Evolutionary conservation across 257 asterid species (phyloP).

Genomic region (Cynanchum wilfordii): DNA sequence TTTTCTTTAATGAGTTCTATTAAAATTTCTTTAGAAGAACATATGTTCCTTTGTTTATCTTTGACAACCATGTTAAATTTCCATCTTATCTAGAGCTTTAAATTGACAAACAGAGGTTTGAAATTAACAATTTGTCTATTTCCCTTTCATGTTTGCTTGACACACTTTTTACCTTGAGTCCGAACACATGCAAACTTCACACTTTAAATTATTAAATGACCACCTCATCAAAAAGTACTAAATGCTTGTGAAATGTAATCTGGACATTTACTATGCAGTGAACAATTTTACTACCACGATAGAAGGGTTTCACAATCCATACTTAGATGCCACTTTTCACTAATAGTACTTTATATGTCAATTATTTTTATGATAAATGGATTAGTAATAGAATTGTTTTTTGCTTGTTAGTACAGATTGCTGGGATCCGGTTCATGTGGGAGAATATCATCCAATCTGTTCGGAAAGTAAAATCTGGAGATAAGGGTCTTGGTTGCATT

Average conservation of each 20-base stretch:
- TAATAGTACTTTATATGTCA: background rate
- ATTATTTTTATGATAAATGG: background rate
- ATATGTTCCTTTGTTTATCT: background rate
- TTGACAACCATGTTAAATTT: background rate
- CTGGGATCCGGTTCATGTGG: conserved; percentile 97
- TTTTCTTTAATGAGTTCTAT: background rate
- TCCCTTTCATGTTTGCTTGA: background rate
- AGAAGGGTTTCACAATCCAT: background rate
- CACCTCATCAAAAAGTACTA: background rate
- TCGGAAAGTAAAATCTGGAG: conserved; percentile 75
- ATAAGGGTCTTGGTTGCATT: conserved; percentile 97
- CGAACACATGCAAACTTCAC: background rate
- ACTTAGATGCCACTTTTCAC: too few relatives aligned
- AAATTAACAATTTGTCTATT: background rate
- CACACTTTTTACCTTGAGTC: background rate
- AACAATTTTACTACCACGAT: background rate
- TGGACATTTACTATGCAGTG: background rate
- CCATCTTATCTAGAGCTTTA: background rate
- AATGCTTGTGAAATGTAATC: background rate
- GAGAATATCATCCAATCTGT: conserved; percentile 84
- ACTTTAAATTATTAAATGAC: background rate
- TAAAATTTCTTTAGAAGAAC: background rate
- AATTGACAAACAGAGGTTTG: background rate
- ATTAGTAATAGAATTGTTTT: background rate
- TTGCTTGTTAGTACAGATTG: conserved; percentile 43